Evolutionary conservation across 768 basidiomycete species (phyloP), one percentile per base, ranked within the genome.

Genomic region (Erythrobasidium yunnanense): DNA sequence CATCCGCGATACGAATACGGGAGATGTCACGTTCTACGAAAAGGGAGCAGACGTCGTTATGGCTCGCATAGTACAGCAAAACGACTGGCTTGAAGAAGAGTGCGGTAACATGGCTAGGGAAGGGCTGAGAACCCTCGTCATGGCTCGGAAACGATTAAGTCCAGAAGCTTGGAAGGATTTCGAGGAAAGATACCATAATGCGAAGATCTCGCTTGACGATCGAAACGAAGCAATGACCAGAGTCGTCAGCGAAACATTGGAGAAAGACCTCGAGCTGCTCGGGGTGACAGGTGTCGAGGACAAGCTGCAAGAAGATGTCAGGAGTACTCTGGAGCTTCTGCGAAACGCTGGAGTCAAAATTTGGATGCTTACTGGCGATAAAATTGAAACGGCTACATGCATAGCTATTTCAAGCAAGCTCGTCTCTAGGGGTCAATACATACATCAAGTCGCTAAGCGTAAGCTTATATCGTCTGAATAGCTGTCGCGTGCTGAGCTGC

Each of bases 341-440:
- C 79, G 92, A 70, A 97, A 97, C 75, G 95, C 93, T 0, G 93
- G 93, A 2, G 85, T 99, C 77, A 95, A 88, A 81, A 97, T 99
- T 66, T 99, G 95, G 95, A 97, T 97, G 95, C 80, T 97, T 72
- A 99, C 95, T 0, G 93, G 95, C 1, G 95, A 99, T 77, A 99
- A 97, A 79, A 90, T 97, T 54, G 95, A 99, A 79, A 99, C 95
- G 2, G 95, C 95, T 3, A 86, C 92, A 35, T 93, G 91, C 76
- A 99, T 99, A 73, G 92, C 93, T 3, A 90, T 97, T 69, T 95
- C 91, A 35, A 95, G 89, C 5, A 97, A 97, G 75, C 79, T 97
- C 55, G 95, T 97, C 6, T 86, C 89, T 23, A 81, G 95, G 71
- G 90, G 90, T 72, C 95, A 99, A 76, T 96, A 95, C 74, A 95